phyloP scores from a whole-genome alignment of 2,329 filamentous ascomycete genomes.

The Fusarium humuli region DNA sequence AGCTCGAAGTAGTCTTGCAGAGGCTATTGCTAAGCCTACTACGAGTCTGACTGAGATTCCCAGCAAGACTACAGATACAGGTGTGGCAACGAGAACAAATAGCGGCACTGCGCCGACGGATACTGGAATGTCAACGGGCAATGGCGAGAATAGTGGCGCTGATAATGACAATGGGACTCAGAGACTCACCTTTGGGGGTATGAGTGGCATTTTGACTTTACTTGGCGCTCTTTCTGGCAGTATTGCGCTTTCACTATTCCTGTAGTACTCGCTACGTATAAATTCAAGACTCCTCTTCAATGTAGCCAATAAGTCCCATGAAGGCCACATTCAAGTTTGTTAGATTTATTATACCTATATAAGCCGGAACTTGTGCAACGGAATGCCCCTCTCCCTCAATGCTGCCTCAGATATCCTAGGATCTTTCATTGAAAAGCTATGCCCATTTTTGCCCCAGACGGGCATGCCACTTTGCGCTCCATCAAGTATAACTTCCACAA shows the following conservation, averaged over 20 bases:
- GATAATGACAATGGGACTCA: not conserved
- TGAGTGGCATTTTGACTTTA: not conserved
- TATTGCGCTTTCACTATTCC: not conserved
- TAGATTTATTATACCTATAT: not conserved
- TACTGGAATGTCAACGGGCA: conserved; percentile 60
- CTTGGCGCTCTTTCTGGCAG: not conserved
- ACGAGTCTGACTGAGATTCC: conserved; percentile 19
- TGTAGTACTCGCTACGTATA: not conserved
- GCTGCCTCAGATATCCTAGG: not conserved
- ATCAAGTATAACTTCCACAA: not conserved
- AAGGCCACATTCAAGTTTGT: not conserved
- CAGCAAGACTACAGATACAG: conserved; percentile 5
- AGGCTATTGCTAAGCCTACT: conserved; percentile 23
- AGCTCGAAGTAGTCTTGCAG: conserved; percentile 19
- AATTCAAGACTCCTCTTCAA: not conserved
- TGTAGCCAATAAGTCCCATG: accelerated
- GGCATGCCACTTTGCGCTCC: not conserved
- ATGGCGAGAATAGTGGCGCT: conserved; percentile 53
- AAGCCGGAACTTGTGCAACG: not conserved
- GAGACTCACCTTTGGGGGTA: not conserved
- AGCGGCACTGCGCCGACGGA: not conserved
- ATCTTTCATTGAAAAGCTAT: not conserved
- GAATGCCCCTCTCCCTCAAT: not conserved
- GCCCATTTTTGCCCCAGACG: not conserved
- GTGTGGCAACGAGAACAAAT: conserved; percentile 47